A percentile compares a stretch with the other conserved stretches of the same genome.
Conservation (phyloP, 2,329 filamentous ascomycete genomes). For the Sclerotinia glacialis region DNA sequence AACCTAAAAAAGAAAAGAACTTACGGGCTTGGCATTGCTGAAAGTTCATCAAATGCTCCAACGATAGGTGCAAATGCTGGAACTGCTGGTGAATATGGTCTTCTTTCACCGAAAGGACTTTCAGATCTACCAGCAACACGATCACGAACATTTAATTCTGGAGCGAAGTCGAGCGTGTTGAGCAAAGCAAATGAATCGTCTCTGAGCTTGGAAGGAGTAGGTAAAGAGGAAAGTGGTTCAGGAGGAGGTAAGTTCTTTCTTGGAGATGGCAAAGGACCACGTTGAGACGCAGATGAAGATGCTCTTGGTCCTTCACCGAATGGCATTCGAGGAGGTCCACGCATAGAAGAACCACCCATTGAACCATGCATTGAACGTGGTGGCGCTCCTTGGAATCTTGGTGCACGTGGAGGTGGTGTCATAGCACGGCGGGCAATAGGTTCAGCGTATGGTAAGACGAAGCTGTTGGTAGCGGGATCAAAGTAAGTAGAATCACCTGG, state of each 20-base stretch:
- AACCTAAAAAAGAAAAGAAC: conserved; percentile 45
- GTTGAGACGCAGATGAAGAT: conserved; percentile 60
- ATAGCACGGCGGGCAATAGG: conserved; percentile 86
- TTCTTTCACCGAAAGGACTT: conserved; percentile 60
- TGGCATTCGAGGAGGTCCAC: conserved; percentile 42
- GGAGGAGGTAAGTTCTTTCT: conserved; percentile 69
- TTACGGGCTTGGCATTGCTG: conserved; percentile 86
- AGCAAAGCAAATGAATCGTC: conserved; percentile 74
- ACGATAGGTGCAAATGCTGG: conserved; percentile 74
- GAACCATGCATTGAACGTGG: conserved; percentile 49
- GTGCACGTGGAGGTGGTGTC: conserved; percentile 77
- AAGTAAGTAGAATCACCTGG: conserved; percentile 52
- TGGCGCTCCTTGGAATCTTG: conserved; percentile 39
- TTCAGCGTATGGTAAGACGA: conserved; percentile 80
- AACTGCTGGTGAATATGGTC: conserved; percentile 72
- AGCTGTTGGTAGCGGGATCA: conserved; percentile 44
- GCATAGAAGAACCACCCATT: conserved; percentile 44
- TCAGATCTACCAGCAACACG: conserved; percentile 66
- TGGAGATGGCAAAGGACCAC: conserved; percentile 37
- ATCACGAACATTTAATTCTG: conserved; percentile 65
- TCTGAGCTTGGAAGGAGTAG: conserved; percentile 79
- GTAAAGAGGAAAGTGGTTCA: conserved; percentile 68
- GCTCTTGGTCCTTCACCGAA: conserved; percentile 52
- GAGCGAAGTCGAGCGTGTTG: conserved; percentile 78
- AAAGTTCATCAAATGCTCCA: conserved; percentile 82